These are phyloP conservation scores for Cadophora sp. DNA, from an alignment of 2,329 filamentous ascomycete genomes.

Conservation along the genomic window DNA sequence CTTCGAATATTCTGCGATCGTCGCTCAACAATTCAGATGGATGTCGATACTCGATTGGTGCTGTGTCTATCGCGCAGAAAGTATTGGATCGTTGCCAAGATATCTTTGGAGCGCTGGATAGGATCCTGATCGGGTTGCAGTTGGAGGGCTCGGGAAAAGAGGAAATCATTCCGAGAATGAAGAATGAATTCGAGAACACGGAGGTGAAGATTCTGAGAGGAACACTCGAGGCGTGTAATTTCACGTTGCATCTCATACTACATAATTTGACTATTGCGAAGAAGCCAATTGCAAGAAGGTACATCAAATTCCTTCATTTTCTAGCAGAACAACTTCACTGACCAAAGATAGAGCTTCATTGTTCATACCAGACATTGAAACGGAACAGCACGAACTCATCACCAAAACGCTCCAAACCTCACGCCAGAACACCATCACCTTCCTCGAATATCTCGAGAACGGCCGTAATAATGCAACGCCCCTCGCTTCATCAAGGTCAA, in stretches of 20 bases:
- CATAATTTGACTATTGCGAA: not conserved
- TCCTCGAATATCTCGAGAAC: not conserved
- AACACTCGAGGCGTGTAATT: not conserved
- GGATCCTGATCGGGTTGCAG: not conserved
- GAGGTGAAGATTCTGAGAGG: not conserved
- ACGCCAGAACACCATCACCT: not conserved
- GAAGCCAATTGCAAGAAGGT: not conserved
- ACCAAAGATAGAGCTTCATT: not conserved
- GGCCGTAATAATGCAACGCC: not conserved
- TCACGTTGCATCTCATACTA: conserved; percentile 5
- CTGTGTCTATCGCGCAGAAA: not conserved
- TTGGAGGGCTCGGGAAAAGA: not conserved
- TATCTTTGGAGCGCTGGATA: not conserved
- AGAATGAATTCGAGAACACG: not conserved
- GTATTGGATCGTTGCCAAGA: not conserved
- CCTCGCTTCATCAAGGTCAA: not conserved
- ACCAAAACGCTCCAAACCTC: not conserved
- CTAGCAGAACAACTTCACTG: not conserved
- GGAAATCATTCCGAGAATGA: not conserved
- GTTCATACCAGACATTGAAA: not conserved
- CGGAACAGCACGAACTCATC: not conserved
- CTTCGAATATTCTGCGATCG: not conserved
- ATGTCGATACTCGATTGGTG: not conserved
- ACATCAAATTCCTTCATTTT: not conserved
- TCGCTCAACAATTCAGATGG: not conserved